phyloP scores from a whole-genome alignment of 345 rosid species.

The Barbarea vulgaris region DNA sequence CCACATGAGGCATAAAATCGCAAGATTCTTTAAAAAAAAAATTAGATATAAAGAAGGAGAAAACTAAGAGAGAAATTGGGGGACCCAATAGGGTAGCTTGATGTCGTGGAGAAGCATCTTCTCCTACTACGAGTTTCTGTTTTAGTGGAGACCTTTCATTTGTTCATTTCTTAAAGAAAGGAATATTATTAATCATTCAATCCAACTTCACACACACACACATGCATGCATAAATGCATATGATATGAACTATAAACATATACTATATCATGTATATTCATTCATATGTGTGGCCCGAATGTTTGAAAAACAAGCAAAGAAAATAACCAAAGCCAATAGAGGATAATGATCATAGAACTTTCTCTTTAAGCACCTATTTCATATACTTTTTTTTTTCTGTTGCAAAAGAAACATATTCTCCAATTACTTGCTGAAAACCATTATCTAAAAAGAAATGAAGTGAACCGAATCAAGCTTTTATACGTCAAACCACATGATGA shows the following conservation, averaged over 20 bases:
- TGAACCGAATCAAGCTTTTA: constrained; percentile 31
- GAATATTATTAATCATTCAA: constrained; percentile 45
- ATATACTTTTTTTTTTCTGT: constrained; percentile 22
- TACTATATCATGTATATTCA: constrained; percentile 33
- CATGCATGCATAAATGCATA: constrained; percentile 38
- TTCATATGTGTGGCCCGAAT: constrained; percentile 57
- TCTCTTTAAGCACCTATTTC: constrained; percentile 62
- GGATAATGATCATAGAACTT: constrained; percentile 49
- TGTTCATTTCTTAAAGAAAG: constrained; percentile 44
- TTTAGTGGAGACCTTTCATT: constrained; percentile 40
- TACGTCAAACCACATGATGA: constrained; percentile 23
- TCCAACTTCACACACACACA: constrained; percentile 37
- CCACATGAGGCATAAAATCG: constrained; percentile 17
- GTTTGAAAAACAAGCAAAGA: constrained; percentile 78
- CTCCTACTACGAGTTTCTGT: constrained; percentile 39
- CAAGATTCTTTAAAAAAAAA: constrained; percentile 7
- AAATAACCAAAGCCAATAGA: constrained; percentile 37
- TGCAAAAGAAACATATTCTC: constrained; percentile 37
- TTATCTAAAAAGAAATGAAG: constrained; percentile 2
- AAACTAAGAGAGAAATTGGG: constrained; percentile 35
- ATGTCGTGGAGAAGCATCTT: constrained; percentile 47
- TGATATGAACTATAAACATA: constrained; percentile 5
- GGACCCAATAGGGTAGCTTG: constrained; percentile 42
- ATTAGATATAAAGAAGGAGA: constrained; percentile 42
- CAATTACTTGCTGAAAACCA: constrained; percentile 32